Conservation (phyloP, 495 filamentous ascomycete genomes). For the Recurvomyces mirabilis region DNA sequence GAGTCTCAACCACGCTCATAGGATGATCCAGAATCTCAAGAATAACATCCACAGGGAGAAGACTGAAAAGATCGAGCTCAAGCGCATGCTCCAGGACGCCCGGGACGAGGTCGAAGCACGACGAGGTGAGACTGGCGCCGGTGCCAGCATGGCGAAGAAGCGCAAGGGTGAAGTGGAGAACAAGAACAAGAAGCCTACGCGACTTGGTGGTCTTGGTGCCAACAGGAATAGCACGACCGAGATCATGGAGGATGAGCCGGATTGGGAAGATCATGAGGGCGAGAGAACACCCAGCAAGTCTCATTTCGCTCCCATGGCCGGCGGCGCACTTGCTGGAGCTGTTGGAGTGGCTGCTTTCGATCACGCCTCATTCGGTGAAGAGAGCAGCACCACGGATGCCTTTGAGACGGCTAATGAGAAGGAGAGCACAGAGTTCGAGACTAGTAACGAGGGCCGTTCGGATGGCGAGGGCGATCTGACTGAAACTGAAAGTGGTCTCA, state of each 20-base stretch:
- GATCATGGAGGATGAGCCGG: constrained; percentile 57
- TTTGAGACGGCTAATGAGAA: constrained; percentile 81
- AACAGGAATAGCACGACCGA: constrained; percentile 66
- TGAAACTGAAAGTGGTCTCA: constrained; percentile 59
- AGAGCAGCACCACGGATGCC: constrained; percentile 66
- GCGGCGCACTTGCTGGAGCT: constrained; percentile 35
- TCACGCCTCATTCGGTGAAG: constrained; percentile 7
- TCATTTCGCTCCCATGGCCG: constrained; percentile 20
- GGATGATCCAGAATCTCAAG: constrained; percentile 90
- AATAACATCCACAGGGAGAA: constrained; percentile 93
- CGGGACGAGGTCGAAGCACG: constrained; percentile 81
- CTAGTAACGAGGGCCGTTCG: not conserved
- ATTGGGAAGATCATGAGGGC: constrained; percentile 79
- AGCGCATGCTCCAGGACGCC: constrained; percentile 89
- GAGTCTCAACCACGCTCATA: constrained; percentile 84
- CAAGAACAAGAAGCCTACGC: constrained; percentile 59
- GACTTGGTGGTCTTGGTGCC: constrained; percentile 65
- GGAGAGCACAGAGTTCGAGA: constrained; percentile 24
- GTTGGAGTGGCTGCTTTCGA: constrained; percentile 51
- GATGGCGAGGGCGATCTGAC: constrained; percentile 41
- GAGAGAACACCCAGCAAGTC: constrained; percentile 40
- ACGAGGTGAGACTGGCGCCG: constrained; percentile 44
- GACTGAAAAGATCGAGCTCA: constrained; percentile 92
- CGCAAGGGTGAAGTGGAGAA: constrained; percentile 35
- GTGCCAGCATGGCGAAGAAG: constrained; percentile 43